A percentile compares a stretch with the other conserved stretches of the same genome.
phyloP scores from a whole-genome alignment of 2,329 filamentous ascomycete genomes.

The Claviceps quebecensis region DNA sequence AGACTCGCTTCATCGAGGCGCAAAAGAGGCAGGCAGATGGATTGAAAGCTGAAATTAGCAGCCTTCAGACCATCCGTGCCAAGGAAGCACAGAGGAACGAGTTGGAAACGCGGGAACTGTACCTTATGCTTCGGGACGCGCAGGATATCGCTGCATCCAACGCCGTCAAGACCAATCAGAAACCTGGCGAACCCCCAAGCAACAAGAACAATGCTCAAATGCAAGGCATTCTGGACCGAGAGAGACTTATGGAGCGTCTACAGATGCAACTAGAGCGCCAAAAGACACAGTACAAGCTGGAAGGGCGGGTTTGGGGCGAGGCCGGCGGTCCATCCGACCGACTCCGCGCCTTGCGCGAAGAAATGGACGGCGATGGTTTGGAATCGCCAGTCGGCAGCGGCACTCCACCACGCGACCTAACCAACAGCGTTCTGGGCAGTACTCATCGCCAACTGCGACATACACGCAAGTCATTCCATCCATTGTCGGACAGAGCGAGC shows the following conservation, averaged over 20 bases:
- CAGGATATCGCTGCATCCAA: constrained; percentile 90
- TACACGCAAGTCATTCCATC: constrained; percentile 36
- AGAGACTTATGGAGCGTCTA: constrained; percentile 81
- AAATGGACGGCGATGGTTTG: constrained; percentile 61
- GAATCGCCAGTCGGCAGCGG: constrained; percentile 32
- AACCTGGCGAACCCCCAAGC: constrained; percentile 30
- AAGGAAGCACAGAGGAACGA: constrained; percentile 92
- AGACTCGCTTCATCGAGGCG: constrained; percentile 77
- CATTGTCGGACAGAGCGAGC: constrained; percentile 10
- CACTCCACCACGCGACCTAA: constrained; percentile 48
- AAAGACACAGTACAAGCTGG: constrained; percentile 94
- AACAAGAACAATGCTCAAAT: constrained; percentile 60
- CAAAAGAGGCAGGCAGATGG: constrained; percentile 75
- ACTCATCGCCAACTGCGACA: constrained; percentile 49
- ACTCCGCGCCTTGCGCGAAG: constrained; percentile 77
- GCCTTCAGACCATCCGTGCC: constrained; percentile 69
- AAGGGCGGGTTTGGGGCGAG: constrained; percentile 82
- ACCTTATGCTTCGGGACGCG: constrained; percentile 94
- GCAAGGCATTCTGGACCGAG: constrained; percentile 86
- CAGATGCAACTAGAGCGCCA: constrained; percentile 93
- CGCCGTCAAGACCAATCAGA: constrained; percentile 44
- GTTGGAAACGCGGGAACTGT: constrained; percentile 87
- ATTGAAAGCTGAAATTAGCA: constrained; percentile 78
- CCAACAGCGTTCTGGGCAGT: constrained; percentile 59
- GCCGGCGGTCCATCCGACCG: constrained; percentile 76